Evolutionary conservation across 164 flowering plant species (phyloP).

Genomic region (Aristolochia californica): DNA sequence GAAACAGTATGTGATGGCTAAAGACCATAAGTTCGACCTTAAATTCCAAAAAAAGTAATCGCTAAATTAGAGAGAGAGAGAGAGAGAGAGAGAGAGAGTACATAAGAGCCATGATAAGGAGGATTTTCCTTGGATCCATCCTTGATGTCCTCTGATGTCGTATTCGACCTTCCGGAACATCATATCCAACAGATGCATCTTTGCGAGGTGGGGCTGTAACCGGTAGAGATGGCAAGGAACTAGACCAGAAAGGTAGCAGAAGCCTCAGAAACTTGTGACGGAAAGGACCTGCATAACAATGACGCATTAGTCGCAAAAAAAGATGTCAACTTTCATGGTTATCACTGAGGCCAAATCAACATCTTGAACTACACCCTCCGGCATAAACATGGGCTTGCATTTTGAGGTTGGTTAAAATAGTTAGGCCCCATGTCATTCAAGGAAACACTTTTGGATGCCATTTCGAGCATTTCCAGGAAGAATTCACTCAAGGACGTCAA

Average conservation of each 20-base stretch:
- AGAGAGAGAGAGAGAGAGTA: conserved; percentile 18
- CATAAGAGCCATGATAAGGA: conserved; percentile 88
- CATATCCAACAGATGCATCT: conserved; percentile 52
- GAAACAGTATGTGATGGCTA: too few relatives aligned
- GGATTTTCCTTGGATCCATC: conserved; percentile 94
- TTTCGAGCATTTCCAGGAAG: too few relatives aligned
- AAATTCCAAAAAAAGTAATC: not conserved
- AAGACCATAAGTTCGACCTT: too few relatives aligned
- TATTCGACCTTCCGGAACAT: conserved; percentile 53
- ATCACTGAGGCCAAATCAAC: not conserved
- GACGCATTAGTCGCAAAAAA: not conserved
- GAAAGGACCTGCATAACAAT: conserved; percentile 53
- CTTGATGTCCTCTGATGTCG: conserved; percentile 74
- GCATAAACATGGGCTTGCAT: too few relatives aligned
- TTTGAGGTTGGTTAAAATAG: too few relatives aligned
- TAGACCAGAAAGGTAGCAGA: conserved; percentile 94
- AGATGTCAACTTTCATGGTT: not conserved
- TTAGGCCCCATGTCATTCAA: too few relatives aligned
- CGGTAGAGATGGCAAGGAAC: conserved; percentile 83
- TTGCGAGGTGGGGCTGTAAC: conserved; percentile 92
- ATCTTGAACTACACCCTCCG: not conserved
- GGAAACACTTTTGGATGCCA: too few relatives aligned
- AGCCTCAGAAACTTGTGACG: conserved; percentile 76
- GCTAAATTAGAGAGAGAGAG: conserved; percentile 1
- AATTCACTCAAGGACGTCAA: too few relatives aligned